A percentile compares a stretch with the other conserved stretches of the same genome.
These are phyloP conservation scores for Garcileccinum viscosum DNA, from an alignment of 1,284 basidiomycete genomes.

Conservation along the genomic window DNA sequence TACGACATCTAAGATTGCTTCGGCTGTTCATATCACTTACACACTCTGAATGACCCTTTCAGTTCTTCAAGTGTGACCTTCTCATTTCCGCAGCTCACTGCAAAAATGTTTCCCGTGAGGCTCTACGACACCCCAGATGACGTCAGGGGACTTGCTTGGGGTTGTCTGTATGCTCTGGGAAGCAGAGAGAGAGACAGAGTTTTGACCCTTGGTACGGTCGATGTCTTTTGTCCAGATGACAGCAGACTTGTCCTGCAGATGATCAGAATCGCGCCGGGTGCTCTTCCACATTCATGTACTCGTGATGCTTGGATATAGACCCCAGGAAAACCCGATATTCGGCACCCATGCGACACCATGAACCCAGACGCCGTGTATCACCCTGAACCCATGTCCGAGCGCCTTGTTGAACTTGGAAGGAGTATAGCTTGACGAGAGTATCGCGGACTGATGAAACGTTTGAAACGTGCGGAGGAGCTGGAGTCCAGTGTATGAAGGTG, in stretches of 20 bases:
- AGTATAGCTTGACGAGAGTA: conserved; percentile 95
- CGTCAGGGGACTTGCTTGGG: conserved; percentile 86
- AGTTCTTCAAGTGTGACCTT: conserved; percentile 94
- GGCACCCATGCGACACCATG: conserved; percentile 98
- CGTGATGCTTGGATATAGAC: conserved; percentile 94
- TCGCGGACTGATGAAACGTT: conserved; percentile 94
- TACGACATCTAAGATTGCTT: conserved; percentile 10
- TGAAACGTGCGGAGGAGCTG: conserved; percentile 60
- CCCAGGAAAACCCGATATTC: conserved; percentile 92
- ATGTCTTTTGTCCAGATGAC: conserved; percentile 93
- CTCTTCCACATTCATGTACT: conserved; percentile 58
- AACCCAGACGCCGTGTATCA: conserved; percentile 94
- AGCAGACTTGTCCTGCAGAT: conserved; percentile 82
- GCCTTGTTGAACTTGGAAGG: conserved; percentile 77
- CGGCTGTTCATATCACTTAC: conserved; percentile 91
- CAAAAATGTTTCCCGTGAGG: conserved; percentile 93
- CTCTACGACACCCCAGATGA: conserved; percentile 99
- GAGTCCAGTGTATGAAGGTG: too few relatives aligned
- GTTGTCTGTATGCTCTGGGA: conserved; percentile 33
- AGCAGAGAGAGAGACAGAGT: conserved; percentile 66
- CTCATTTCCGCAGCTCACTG: conserved; percentile 97
- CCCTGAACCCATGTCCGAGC: conserved; percentile 89
- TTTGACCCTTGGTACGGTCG: conserved; percentile 83
- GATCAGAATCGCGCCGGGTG: neutral
- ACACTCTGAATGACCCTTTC: conserved; percentile 94